Conservation (phyloP, 2,329 filamentous ascomycete species). For the Tolypocladium inflatum region DNA sequence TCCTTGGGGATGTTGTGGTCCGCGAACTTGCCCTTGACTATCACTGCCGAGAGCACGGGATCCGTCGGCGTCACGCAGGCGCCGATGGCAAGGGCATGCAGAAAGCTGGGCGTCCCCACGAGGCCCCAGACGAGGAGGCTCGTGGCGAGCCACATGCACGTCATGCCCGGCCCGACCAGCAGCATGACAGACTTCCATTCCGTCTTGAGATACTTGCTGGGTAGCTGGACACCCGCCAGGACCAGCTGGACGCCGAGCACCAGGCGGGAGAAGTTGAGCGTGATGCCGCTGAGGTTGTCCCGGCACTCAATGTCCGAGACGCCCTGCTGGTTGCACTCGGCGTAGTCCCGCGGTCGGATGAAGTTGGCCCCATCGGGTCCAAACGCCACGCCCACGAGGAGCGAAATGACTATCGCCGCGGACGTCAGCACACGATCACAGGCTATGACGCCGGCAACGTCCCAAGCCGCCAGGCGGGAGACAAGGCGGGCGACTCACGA, state of each 20-base stretch:
- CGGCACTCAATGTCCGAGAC: conserved; percentile 20
- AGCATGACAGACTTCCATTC: conserved; percentile 71
- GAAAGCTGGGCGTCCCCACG: conserved; percentile 59
- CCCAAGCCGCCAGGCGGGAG: neutral
- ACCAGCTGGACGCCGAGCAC: conserved; percentile 88
- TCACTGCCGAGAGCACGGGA: conserved; percentile 77
- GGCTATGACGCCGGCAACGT: neutral
- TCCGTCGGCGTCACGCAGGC: conserved; percentile 91
- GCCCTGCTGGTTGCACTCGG: conserved; percentile 24
- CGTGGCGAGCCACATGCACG: conserved; percentile 77
- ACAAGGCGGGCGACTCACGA: conserved; percentile 41
- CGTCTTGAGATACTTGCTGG: conserved; percentile 66
- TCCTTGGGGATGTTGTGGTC: conserved; percentile 80
- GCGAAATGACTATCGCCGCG: conserved; percentile 56
- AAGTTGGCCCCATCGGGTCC: conserved; percentile 70
- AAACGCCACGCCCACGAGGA: conserved; percentile 69
- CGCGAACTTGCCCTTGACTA: conserved; percentile 89
- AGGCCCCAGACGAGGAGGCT: conserved; percentile 70
- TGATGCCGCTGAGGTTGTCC: conserved; percentile 59
- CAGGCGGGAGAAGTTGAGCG: conserved; percentile 74
- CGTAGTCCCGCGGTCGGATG: conserved; percentile 68
- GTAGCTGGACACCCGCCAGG: conserved; percentile 78
- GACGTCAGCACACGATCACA: neutral
- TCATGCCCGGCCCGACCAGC: conserved; percentile 78
- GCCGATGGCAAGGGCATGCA: conserved; percentile 71